Evolutionary conservation across 202 grass and related monocot species (phyloP).

Genomic region (Schoenoplectus triqueter): DNA sequence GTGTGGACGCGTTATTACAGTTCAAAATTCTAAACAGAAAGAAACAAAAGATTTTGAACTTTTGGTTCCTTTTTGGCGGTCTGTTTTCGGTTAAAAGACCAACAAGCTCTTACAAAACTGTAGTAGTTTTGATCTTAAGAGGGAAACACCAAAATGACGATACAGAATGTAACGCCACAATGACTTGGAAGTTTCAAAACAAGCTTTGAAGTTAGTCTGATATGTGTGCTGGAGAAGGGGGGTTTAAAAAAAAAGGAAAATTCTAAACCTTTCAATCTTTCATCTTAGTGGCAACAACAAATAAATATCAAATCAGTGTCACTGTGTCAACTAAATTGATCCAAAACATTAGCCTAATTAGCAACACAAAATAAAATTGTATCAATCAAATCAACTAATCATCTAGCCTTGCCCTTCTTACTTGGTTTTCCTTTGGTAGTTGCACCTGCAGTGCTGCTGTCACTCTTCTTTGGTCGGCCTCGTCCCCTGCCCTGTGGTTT

Average conservation of each 20-base stretch:
- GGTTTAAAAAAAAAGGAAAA: background rate
- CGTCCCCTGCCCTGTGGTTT: slow-evolving; percentile 36
- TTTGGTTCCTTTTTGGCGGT: background rate
- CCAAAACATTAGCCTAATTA: slow-evolving; percentile 34
- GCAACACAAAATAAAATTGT: slow-evolving; percentile 14
- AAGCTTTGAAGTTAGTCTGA: too few relatives aligned
- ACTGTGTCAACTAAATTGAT: slow-evolving; percentile 3
- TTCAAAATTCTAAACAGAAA: background rate
- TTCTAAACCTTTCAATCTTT: slow-evolving; percentile 13
- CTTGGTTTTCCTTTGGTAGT: slow-evolving; percentile 1
- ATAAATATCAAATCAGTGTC: slow-evolving; percentile 16
- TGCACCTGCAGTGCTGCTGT: slow-evolving; percentile 18
- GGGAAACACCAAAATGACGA: background rate
- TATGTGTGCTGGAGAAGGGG: too few relatives aligned
- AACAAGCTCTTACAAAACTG: background rate
- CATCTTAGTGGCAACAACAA: slow-evolving; percentile 22
- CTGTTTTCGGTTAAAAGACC: background rate
- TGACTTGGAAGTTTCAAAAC: background rate
- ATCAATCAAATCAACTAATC: slow-evolving; percentile 14
- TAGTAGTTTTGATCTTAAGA: background rate
- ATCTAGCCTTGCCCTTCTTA: slow-evolving; percentile 34
- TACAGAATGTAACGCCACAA: background rate
- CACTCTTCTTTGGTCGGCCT: slow-evolving; percentile 38
- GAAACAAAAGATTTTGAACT: background rate
- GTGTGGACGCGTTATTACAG: background rate